Base-by-base conservation (phyloP, 2,329 filamentous ascomycete genomes). In the Pseudogymnoascus sp. region DNA sequence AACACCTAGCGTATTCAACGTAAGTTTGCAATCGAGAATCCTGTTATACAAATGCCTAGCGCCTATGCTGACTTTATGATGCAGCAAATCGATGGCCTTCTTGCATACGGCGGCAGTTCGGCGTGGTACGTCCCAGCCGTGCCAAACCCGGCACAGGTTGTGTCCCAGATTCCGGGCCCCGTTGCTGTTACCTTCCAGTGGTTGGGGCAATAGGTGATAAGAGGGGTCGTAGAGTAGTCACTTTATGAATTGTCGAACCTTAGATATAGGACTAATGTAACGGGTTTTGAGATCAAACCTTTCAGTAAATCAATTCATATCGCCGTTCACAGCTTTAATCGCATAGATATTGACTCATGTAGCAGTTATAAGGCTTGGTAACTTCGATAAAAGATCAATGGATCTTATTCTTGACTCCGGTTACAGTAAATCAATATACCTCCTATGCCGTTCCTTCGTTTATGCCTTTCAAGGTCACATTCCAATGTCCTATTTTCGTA, bases 11-110 rank as follows among this genome's bases (percentile, higher is more conserved):
- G 41, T 44, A 8, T 44, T 44, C 21, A 13, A 27, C 21, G 41
- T 44, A 44, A 6, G 51, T 33, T 58, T 33, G 78, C 79, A 1
- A 81, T 80, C 68, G 33, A 21, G 15, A 41, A 27, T 8, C 36
- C n/a, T 13, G n/a, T 25, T 15, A 21, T 13, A 27, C 27, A 7
- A 5, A 12, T 36, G 7, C 25, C 15, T 21, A 12, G 10, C 9
- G 12, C 27, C 12, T 44, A 12, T 44, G 5, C 21, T 44, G 12
- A 44, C n/a, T 27, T 27, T 44, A 12, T 27, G 41, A 27, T 27
- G 3, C 6, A 51, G 44, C 15, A 35, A 15, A 31, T 35, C n/a
- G 61, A 35, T 48, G 44, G 61, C 5, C n/a, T 35, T 36, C 61
- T 65, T 48, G 61, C 60, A n/a, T 58, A 63, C n/a, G 39, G 63